phyloP scores from a whole-genome alignment of 140 eudicot species.

The Eryngium alpinum region DNA sequence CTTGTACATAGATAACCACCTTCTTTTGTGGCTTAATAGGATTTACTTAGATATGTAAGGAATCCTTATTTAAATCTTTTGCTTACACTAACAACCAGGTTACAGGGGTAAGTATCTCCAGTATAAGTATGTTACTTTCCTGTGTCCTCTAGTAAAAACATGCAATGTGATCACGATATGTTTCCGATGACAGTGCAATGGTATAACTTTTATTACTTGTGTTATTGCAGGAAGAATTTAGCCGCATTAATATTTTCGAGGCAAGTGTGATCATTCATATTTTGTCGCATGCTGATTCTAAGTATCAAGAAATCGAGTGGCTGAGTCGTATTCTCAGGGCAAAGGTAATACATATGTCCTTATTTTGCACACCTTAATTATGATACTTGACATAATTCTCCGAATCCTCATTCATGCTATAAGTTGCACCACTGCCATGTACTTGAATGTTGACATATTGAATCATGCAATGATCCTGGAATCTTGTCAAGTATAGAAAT shows the following conservation, averaged over 20 bases:
- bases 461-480: too few species aligned
- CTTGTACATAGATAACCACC: neutral
- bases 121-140: too few species aligned
- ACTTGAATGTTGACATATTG: too few species aligned
- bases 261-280: slow-evolving; percentile 97
- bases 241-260: slow-evolving; percentile 92
- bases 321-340: slow-evolving; percentile 99
- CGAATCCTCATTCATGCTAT: neutral
- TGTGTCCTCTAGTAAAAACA: too few species aligned
- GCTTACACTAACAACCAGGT: too few species aligned
- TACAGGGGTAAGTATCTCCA: too few species aligned
- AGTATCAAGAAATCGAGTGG: slow-evolving; percentile 99
- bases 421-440: too few species aligned
- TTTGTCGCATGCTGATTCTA: slow-evolving; percentile 99
- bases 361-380: too few species aligned
- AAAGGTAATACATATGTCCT: slow-evolving; percentile 43
- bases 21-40: too few species aligned
- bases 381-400: neutral
- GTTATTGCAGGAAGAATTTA: slow-evolving; percentile 74
- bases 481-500: too few species aligned
- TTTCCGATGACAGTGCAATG: neutral
- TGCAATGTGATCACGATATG: neutral
- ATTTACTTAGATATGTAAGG: too few species aligned
- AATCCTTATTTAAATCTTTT: too few species aligned
- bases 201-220: slow-evolving; percentile 11